phyloP scores from a whole-genome alignment of 2,329 filamentous ascomycete genomes.

The Alternaria sp. region DNA sequence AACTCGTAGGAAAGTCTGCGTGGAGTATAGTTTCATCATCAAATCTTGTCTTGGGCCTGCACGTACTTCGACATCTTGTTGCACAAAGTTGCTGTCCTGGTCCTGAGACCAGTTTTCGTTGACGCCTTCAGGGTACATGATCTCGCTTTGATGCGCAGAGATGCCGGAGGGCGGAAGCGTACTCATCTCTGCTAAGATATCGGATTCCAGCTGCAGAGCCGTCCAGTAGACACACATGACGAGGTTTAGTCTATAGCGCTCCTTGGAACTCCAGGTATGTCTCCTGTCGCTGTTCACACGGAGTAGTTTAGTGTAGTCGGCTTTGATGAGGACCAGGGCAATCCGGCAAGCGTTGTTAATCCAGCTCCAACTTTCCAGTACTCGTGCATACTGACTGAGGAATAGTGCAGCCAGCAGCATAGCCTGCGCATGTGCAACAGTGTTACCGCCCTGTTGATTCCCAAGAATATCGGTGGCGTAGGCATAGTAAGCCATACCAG shows the following conservation, averaged over 20 bases:
- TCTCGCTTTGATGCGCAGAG: conserved; percentile 64
- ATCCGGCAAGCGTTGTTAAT: conserved; percentile 69
- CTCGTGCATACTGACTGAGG: conserved; percentile 84
- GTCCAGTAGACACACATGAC: conserved; percentile 84
- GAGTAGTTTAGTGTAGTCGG: conserved; percentile 51
- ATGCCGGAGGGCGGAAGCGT: conserved; percentile 68
- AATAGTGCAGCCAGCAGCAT: conserved; percentile 87
- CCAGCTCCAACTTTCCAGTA: conserved; percentile 84
- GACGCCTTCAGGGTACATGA: conserved; percentile 73
- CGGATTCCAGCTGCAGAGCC: conserved; percentile 90
- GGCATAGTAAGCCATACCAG: conserved; percentile 89
- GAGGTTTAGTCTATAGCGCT: conserved; percentile 50
- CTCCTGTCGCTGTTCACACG: conserved; percentile 32
- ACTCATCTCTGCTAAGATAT: conserved; percentile 88
- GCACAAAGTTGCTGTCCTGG: conserved; percentile 8
- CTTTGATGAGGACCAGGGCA: conserved; percentile 77
- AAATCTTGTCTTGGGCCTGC: conserved; percentile 46
- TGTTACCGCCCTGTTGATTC: conserved; percentile 78
- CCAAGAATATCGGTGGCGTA: conserved; percentile 88
- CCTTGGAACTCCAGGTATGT: conserved; percentile 28
- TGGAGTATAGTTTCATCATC: conserved; percentile 66
- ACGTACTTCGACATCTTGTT: conserved; percentile 19
- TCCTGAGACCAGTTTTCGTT: conserved; percentile 48
- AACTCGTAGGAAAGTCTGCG: conserved; percentile 69
- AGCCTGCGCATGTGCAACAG: conserved; percentile 84